Evolutionary conservation across 257 asterid genomes (phyloP), one percentile per base, ranked within the genome.

Genomic region (Solanum stenotomum): DNA sequence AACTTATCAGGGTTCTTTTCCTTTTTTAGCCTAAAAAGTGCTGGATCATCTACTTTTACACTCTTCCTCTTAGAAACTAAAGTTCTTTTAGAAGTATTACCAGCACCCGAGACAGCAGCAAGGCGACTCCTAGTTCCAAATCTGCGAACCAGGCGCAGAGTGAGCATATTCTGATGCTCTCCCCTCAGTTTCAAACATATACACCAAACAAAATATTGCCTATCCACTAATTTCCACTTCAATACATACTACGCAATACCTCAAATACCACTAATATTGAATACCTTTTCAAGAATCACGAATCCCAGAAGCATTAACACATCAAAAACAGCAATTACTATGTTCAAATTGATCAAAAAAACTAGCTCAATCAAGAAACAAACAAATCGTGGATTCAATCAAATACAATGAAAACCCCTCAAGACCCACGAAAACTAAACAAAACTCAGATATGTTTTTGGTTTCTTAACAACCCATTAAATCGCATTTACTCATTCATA

Each of bases 101-200:
- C 86, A 61, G 79, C 78, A 11, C 89, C 82, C 63, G 87, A 37
- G 6, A 87, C 87, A 68, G 92, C 87, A 16, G 83, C 61, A 29
- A 59, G 86, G 87, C 76, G 87, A 82, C 92, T 87, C n/a, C 76
- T 78, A 79, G 93, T 88, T 90, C 93, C 87, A 87, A 94, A 93
- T 92, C 96, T 95, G 95, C 98, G 97, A 92, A 92, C 91, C 87
- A 92, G 89, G 86, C 93, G 95, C 97, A 92, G 94, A 86, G 96
- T 70, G 91, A 94, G 94, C 98, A 95, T 95, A 87, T 91, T 94
- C 95, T 87, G 82, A 87, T 85, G 68, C 77, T 49, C 90, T 46
- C 86, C 88, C 88, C 88, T 90, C 87, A 89, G 12, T 78, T 86
- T 84, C 90, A 89, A 84, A 87, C 93, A 90, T 89, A 72, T 87